Evolutionary conservation across 164 flowering plant genomes (phyloP), one percentile per base, ranked within the genome.

Genomic region (grape (Vitis vinifera)): DNA sequence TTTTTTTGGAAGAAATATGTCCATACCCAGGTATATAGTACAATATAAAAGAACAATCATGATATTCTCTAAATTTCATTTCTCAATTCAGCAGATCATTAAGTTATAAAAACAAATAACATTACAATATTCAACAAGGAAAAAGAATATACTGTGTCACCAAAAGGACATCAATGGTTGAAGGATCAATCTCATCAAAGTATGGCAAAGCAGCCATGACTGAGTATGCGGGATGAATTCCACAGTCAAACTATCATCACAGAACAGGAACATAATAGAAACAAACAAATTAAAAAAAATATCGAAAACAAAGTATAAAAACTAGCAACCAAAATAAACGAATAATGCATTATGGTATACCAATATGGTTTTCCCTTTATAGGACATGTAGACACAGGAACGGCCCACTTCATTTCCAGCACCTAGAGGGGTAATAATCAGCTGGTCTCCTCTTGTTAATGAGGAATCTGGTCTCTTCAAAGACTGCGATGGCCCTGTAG

Each of bases 191-290:
- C 77, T 95, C 98, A 77, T 95, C 98, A 66, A 95, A 95, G 81
- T 93, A 95, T 2, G 99, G 98, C 77, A 95, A 81, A 56, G 99
- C 99, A 56, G 97, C 89, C 94, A 93, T 95, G 55, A 98, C 97
- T 15, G 96, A 88, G 79, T 87, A 95, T 9, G 83, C 98, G 13
- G 97, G 99, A 73, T 95, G 99, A 75, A 95, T 95, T 67, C 99
- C 99, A 78, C 98, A 95, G 61, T 93, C 98, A 74, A 95, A 95
- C 97, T 91, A 65, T 47, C 17, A 47, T 9, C 73, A 66, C 8
- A 14, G 10, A 19, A 80, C 64, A 13, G 47, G 8, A 70, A 37
- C 31, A 30, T 23, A 47, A 62, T 37, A 75, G 59, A 47, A 49
- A 17, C 23, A 53, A 23, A 48, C 4, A 17, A 16, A 17, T 17